These are phyloP conservation scores for Melastoma candidum DNA, from an alignment of 441 rosid species.

Conservation along the genomic window DNA sequence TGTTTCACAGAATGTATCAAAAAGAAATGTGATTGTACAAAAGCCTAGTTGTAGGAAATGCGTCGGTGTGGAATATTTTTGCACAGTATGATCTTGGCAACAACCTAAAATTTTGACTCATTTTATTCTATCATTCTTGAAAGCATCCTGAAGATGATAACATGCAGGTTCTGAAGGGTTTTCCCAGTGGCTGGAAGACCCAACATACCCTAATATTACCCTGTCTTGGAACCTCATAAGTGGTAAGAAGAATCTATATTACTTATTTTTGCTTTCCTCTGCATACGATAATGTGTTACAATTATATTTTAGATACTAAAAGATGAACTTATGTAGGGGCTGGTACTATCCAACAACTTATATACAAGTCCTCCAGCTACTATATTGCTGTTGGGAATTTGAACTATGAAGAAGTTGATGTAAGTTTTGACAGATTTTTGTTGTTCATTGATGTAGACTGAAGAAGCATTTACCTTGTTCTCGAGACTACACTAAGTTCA, in stretches of 20 bases:
- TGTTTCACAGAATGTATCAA: too few relatives aligned
- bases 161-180: conserved; percentile 78
- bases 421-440: conserved; percentile 20
- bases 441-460: background rate
- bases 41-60: too few relatives aligned
- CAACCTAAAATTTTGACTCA: background rate
- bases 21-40: too few relatives aligned
- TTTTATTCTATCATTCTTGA: conserved; percentile 2
- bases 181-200: conserved; percentile 73
- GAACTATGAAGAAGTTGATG: conserved; percentile 70
- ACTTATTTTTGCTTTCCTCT: conserved; percentile 7
- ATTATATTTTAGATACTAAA: conserved; percentile 12
- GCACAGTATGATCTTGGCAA: background rate
- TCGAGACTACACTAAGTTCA: too few relatives aligned
- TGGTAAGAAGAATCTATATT: conserved; percentile 34
- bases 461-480: too few relatives aligned
- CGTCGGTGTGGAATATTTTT: too few relatives aligned
- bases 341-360: too few relatives aligned
- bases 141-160: conserved; percentile 15
- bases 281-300: background rate
- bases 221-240: conserved; percentile 77
- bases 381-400: conserved; percentile 41
- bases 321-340: background rate
- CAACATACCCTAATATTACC: conserved; percentile 78
- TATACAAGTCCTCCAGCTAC: too few relatives aligned